Evolutionary conservation across 164 flowering plant species (phyloP).

Genomic region (Chimonanthus salicifolius): DNA sequence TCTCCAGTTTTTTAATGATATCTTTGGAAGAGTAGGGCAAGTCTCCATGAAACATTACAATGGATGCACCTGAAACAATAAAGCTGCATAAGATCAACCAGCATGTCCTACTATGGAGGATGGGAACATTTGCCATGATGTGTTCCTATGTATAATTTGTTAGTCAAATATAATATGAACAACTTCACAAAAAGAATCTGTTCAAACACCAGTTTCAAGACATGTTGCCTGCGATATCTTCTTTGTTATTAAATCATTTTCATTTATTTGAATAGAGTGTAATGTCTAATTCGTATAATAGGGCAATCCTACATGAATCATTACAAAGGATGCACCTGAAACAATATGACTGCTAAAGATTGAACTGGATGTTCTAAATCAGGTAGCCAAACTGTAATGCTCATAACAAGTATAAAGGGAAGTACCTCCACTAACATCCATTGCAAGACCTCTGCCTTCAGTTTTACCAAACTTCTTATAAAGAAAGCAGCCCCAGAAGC

Average conservation of each 20-base stretch:
- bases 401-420: neutral
- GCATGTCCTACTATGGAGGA: neutral
- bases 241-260: too few relatives aligned
- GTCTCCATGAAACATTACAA: slow-evolving; percentile 98
- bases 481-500: slow-evolving; percentile 97
- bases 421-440: slow-evolving; percentile 84
- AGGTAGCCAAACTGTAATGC: too few relatives aligned
- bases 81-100: neutral
- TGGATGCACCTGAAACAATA: slow-evolving; percentile 78
- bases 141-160: too few relatives aligned
- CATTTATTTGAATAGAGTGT: too few relatives aligned
- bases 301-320: too few relatives aligned
- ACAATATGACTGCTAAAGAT: neutral
- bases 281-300: too few relatives aligned
- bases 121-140: neutral
- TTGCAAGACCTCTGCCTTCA: slow-evolving; percentile 56
- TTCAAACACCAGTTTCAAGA: neutral
- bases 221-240: too few relatives aligned
- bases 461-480: slow-evolving; percentile 83
- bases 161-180: too few relatives aligned
- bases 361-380: too few relatives aligned
- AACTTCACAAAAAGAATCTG: neutral
- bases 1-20: slow-evolving; percentile 79
- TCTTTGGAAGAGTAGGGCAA: slow-evolving; percentile 95
- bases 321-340: neutral